phyloP scores from a whole-genome alignment of 2,329 filamentous ascomycete genomes.

The Trichoderma cornu-damae region DNA sequence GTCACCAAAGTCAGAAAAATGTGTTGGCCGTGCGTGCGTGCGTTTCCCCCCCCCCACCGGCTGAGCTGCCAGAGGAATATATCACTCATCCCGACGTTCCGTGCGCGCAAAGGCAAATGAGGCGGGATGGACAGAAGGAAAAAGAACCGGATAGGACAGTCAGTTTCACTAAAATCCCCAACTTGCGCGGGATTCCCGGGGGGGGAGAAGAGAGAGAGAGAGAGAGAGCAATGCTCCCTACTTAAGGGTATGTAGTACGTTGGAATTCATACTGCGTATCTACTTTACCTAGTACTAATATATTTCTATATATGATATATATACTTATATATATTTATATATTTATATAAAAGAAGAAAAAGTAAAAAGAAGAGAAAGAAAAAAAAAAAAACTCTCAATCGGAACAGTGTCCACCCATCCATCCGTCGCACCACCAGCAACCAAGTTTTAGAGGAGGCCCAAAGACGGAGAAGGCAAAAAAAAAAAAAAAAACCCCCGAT shows the following conservation, averaged over 20 bases:
- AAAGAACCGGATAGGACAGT: neutral
- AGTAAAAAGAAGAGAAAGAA: slow-evolving; percentile 19
- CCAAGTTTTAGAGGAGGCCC: neutral
- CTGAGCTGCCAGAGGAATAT: slow-evolving; percentile 1
- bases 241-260: too few species aligned
- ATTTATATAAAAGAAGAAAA: neutral
- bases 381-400: neutral
- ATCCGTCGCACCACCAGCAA: neutral
- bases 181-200: too few species aligned
- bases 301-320: too few species aligned
- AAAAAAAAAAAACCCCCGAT: neutral
- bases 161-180: too few species aligned
- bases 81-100: slow-evolving; percentile 12
- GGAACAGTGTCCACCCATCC: neutral
- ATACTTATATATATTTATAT: too few species aligned
- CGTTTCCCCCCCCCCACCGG: slow-evolving; percentile 1
- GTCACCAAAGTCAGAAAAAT: neutral
- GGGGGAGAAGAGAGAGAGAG: neutral
- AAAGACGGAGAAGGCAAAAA: neutral
- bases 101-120: neutral
- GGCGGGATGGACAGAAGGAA: too few species aligned
- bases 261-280: too few species aligned
- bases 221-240: too few species aligned
- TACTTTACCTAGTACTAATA: too few species aligned
- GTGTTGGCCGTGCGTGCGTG: neutral